Evolutionary conservation across 139 green algal species (phyloP), one percentile per base, ranked within the genome.

Genomic region (Micractinium conductrix): DNA sequence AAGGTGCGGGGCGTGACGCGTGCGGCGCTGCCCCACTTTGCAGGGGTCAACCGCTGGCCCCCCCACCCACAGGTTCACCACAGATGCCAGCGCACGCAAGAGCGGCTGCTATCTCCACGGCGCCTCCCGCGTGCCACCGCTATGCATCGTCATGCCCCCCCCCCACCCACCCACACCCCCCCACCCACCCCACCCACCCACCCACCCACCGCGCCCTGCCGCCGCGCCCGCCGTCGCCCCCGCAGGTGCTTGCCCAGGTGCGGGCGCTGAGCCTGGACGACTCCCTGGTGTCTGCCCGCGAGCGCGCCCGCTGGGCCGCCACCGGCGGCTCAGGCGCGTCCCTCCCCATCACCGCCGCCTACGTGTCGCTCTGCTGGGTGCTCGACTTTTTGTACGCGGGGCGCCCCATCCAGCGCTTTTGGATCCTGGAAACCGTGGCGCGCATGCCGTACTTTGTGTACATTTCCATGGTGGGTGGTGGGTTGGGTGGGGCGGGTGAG

Each of bases 401-500:
- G 80, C 88, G 95, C 16, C 94, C 95, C 65, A 93, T 97, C 76
- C 91, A 84, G 81, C 87, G 94, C 44, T 96, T 96, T 86, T 99
- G 96, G 96, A 95, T 99, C 76, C 86, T 99, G 68, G 97, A 99
- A 89, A 95, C 89, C 1, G 93, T 98, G 40, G 95, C 97, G 0
- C 92, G 97, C 74, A 99, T 99, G 93, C 97, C 96, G 0, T 99
- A 99, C 92, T 99, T 99, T 88, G 93, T 90, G 70, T 99, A 96
- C 89, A 97, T 98, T 88, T 95, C 91, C 69, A 96, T 97, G 91
- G 76, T 82, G 76, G 53, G 53, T 6, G 37, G 28, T 8, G 58
- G 21, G 19, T 14, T 6, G 16, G 24, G 19, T 30, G 58, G 58
- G 62, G 30, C 35, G 62, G 3, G 62, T 12, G n/a, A n/a, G n/a